Base-by-base conservation (phyloP, 805 yeast genomes). In the Saturnispora hagleri region DNA sequence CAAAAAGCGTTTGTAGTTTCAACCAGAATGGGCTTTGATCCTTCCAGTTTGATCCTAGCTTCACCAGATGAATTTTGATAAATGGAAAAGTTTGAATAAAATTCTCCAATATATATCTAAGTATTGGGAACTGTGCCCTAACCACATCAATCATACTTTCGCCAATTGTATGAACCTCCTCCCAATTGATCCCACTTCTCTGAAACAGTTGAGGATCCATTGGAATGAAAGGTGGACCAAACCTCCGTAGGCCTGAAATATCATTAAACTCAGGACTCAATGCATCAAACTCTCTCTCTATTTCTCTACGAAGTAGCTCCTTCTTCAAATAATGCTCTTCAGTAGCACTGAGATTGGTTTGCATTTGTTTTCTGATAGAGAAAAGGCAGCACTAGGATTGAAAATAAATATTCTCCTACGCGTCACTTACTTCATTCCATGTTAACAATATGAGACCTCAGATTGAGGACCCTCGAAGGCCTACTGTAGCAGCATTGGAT, bases 251-350 rank as follows among this genome's bases (percentile, higher is more conserved):
- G 12, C 89, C 83, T 18, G 77, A 69, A 33, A 81, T 78, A 53
- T 81, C 79, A 54, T 81, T 76, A 51, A 66, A 69, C 1, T 65
- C 62, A 1, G 72, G 71, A 1, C 70, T 65, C 41, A 89, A 67
- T 22, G 64, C 65, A 28, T 71, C 76, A 42, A 89, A 71, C 64
- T 91, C 99, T 5, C 73, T 62, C 12, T 75, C 73, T 33, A 89
- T 68, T 61, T 86, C 78, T 12, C 76, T 71, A 55, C 79, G 76
- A 27, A 91, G 69, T 17, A 91, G 73, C 67, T 87, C 90, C 60
- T 95, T 81, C 66, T 91, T 91, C 50, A 93, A 74, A 65, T 85
- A 86, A 62, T 91, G 97, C 66, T 89, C 96, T 64, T 90, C 88
- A 0, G 77, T 72, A 3, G 90, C 79, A 13, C 80, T 67, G 46